Evolutionary conservation across 1,284 basidiomycete species (phyloP).

Genomic region (Apiotrichum sp.): DNA sequence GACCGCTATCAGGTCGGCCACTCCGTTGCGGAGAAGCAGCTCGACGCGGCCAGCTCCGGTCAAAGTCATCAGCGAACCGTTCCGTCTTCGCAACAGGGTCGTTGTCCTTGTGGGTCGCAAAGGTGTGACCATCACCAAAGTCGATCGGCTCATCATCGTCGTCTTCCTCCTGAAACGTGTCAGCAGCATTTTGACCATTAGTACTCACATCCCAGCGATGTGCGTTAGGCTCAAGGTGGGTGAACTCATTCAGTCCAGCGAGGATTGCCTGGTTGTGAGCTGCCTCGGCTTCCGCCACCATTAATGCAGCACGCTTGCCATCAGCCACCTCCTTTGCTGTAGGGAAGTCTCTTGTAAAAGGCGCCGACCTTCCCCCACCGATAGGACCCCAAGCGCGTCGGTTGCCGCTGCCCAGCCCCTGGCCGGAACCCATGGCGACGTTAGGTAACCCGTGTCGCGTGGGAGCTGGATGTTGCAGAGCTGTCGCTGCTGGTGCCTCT

Average conservation of each 20-base stretch:
- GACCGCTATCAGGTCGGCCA: slow-evolving; percentile 15
- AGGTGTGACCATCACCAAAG: slow-evolving; percentile 76
- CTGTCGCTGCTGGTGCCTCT: slow-evolving; percentile 3
- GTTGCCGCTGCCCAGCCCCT: slow-evolving; percentile 20
- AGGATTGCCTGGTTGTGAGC: slow-evolving; percentile 58
- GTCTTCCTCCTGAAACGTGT: slow-evolving; percentile 69
- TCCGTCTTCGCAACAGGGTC: slow-evolving; percentile 40
- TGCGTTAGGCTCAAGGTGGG: slow-evolving; percentile 82
- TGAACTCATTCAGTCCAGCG: slow-evolving; percentile 68
- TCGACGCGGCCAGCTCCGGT: slow-evolving; percentile 77
- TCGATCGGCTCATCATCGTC: slow-evolving; percentile 86
- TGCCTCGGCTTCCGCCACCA: slow-evolving; percentile 46
- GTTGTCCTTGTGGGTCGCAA: slow-evolving; percentile 53
- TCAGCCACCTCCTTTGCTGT: slow-evolving; percentile 86
- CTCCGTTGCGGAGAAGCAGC: slow-evolving; percentile 7
- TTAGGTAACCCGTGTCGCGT: slow-evolving; percentile 17
- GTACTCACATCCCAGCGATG: slow-evolving; percentile 88
- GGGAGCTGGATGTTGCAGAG: slow-evolving; percentile 31
- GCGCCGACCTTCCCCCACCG: slow-evolving; percentile 7
- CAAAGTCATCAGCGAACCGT: slow-evolving; percentile 66
- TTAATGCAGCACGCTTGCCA: slow-evolving; percentile 51
- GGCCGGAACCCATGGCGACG: slow-evolving; percentile 30
- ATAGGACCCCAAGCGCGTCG: slow-evolving; percentile 22
- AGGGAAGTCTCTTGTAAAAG: slow-evolving; percentile 57
- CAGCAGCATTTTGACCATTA: slow-evolving; percentile 2